These are phyloP conservation scores for Trametes pubescens DNA, from an alignment of 1,284 basidiomycete genomes.

Conservation along the genomic window DNA sequence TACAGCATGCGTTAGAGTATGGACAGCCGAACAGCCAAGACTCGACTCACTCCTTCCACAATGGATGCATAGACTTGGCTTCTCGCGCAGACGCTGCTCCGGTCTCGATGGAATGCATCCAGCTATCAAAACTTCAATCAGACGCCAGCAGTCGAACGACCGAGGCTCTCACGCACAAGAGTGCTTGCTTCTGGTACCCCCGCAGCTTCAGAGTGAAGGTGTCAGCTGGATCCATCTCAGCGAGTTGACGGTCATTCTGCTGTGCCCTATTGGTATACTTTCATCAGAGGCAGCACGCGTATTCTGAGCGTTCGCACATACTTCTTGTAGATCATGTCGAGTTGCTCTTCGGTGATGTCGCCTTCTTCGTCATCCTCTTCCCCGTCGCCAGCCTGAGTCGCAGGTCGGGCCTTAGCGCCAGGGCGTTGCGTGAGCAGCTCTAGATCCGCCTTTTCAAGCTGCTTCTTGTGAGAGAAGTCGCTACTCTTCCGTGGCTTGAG, in stretches of 20 bases:
- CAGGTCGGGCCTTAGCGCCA: constrained; percentile 43
- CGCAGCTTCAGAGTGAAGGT: constrained; percentile 85
- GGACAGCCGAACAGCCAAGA: not conserved
- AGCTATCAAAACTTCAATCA: constrained; percentile 54
- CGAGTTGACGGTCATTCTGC: constrained; percentile 78
- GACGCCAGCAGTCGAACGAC: not conserved
- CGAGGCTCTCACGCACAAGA: constrained; percentile 57
- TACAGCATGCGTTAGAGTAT: constrained; percentile 39
- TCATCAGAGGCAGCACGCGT: not conserved
- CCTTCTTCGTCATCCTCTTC: constrained; percentile 78
- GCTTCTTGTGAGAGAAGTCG: constrained; percentile 38
- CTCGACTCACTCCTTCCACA: constrained; percentile 88
- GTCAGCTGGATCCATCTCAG: constrained; percentile 83
- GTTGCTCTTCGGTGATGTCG: constrained; percentile 79
- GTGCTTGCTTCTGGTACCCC: constrained; percentile 94
- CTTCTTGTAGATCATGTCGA: constrained; percentile 86
- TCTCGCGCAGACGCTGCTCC: constrained; percentile 77
- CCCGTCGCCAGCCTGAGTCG: constrained; percentile 58
- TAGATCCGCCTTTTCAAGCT: constrained; percentile 52
- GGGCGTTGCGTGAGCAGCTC: constrained; percentile 47
- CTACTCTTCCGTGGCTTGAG: constrained; percentile 57
- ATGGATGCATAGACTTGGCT: constrained; percentile 84
- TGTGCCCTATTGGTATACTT: constrained; percentile 71
- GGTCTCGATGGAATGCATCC: constrained; percentile 93
- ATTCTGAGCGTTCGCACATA: constrained; percentile 37